These are phyloP conservation scores for Candida alai DNA, from an alignment of 805 yeast species.

Conservation along the genomic window DNA sequence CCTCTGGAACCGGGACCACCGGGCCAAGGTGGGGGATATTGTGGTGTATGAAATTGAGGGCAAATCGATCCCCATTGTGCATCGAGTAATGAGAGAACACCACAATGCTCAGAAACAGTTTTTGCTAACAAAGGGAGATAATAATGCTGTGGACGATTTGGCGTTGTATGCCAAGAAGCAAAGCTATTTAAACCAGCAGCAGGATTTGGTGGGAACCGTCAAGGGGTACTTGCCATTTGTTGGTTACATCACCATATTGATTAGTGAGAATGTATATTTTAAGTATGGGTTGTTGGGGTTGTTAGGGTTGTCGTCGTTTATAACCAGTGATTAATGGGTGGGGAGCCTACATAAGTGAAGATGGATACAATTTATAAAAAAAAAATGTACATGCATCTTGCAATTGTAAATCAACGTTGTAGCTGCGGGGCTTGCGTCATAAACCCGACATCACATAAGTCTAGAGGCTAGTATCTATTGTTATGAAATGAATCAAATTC, in stretches of 20 bases:
- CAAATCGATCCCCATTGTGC: slow-evolving; percentile 91
- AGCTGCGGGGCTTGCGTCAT: too few species aligned
- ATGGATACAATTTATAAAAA: background rate
- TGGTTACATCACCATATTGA: slow-evolving; percentile 87
- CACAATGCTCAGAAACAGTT: slow-evolving; percentile 56
- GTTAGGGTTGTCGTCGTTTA: slow-evolving; percentile 65
- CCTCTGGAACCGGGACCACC: slow-evolving; percentile 77
- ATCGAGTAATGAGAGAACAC: slow-evolving; percentile 88
- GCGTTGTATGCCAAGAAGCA: slow-evolving; percentile 77
- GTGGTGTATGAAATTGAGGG: slow-evolving; percentile 86
- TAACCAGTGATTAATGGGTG: slow-evolving; percentile 24
- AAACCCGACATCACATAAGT: too few species aligned
- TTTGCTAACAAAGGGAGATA: slow-evolving; percentile 92
- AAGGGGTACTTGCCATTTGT: slow-evolving; percentile 84
- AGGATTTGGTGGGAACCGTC: slow-evolving; percentile 87
- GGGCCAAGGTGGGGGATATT: slow-evolving; percentile 79
- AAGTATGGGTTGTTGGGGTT: slow-evolving; percentile 74
- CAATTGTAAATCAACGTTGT: too few species aligned
- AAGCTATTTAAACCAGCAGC: slow-evolving; percentile 67
- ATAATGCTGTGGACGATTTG: slow-evolving; percentile 88
- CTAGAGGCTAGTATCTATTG: too few species aligned
- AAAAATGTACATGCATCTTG: too few species aligned
- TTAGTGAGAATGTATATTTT: slow-evolving; percentile 84
- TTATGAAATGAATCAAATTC: too few species aligned
- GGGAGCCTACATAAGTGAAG: slow-evolving; percentile 11